A percentile compares a stretch with the other conserved stretches of the same genome.
Conservation (phyloP, 1,284 basidiomycete species). For the Ganoderma multipileum region DNA sequence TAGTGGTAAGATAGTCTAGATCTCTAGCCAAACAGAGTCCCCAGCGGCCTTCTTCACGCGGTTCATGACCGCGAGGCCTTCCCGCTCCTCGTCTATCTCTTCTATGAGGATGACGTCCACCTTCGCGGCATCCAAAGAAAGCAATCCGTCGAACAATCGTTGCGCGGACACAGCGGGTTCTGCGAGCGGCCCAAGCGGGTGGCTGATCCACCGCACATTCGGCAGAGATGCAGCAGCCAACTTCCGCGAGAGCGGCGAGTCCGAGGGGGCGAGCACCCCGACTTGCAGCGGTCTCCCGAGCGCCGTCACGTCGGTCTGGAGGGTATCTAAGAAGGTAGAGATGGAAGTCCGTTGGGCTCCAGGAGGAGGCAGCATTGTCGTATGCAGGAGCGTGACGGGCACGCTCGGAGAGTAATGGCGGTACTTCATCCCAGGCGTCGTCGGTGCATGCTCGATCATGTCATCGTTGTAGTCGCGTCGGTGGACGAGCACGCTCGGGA, state of each 20-base stretch:
- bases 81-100: slow-evolving; percentile 80
- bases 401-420: slow-evolving; percentile 94
- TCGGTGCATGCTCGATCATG: slow-evolving; percentile 76
- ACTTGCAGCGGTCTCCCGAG: slow-evolving; percentile 50
- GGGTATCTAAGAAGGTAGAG: slow-evolving; percentile 48
- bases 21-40: slow-evolving; percentile 54
- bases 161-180: slow-evolving; percentile 79
- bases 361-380: slow-evolving; percentile 49
- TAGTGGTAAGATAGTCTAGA: slow-evolving; percentile 13
- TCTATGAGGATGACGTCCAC: slow-evolving; percentile 92
- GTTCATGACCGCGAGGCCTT: slow-evolving; percentile 98
- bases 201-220: slow-evolving; percentile 59
- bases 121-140: slow-evolving; percentile 78
- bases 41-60: slow-evolving; percentile 94
- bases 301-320: slow-evolving; percentile 37
- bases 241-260: slow-evolving; percentile 59
- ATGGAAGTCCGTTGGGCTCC: slow-evolving; percentile 40
- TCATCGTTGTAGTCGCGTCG: slow-evolving; percentile 75
- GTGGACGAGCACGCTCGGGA: slow-evolving; percentile 75
- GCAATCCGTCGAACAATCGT: slow-evolving; percentile 87
- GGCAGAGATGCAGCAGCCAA: slow-evolving; percentile 42
- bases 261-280: slow-evolving; percentile 74
- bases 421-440: slow-evolving; percentile 99
- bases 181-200: slow-evolving; percentile 65
- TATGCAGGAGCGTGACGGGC: slow-evolving; percentile 80